phyloP scores from a whole-genome alignment of 371 early-diverging fungal genomes.

The Rhizopus arrhizus region DNA sequence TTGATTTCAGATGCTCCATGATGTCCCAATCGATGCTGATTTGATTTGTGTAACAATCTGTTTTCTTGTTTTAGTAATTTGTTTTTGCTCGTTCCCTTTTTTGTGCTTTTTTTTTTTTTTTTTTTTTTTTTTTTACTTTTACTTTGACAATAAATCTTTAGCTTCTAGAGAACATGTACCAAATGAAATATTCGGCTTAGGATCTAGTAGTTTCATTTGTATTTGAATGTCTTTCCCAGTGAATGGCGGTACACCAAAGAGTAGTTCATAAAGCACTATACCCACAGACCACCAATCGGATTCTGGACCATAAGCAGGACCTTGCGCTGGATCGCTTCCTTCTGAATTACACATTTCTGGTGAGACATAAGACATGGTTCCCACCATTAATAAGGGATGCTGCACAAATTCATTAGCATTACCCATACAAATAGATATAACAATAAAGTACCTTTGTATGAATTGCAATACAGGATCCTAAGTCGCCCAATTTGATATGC shows the following conservation, averaged over 20 bases:
- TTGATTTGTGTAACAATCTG: slow-evolving; percentile 76
- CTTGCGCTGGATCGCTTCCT: slow-evolving; percentile 54
- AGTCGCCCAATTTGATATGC: slow-evolving; percentile 90
- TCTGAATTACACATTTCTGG: slow-evolving; percentile 73
- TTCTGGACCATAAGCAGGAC: slow-evolving; percentile 84
- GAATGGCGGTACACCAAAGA: slow-evolving; percentile 41
- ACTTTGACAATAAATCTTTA: slow-evolving; percentile 78
- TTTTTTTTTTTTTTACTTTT: slow-evolving; percentile 18
- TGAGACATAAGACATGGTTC: slow-evolving; percentile 96
- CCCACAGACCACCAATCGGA: slow-evolving; percentile 99
- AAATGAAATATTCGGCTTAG: slow-evolving; percentile 64
- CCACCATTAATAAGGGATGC: slow-evolving; percentile 56
- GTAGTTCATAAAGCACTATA: slow-evolving; percentile 93
- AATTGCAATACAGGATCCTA: slow-evolving; percentile 74
- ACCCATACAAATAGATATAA: not conserved
- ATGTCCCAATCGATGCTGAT: slow-evolving; percentile 69
- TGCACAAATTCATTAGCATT: not conserved
- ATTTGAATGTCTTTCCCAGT: slow-evolving; percentile 71
- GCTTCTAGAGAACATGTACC: slow-evolving; percentile 74
- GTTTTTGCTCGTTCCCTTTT: not conserved
- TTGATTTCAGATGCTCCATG: slow-evolving; percentile 76
- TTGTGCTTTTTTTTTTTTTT: not conserved
- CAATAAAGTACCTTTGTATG: slow-evolving; percentile 35
- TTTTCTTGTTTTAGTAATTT: not conserved
- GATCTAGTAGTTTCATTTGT: slow-evolving; percentile 83